A percentile compares a stretch with the other conserved stretches of the same genome.
phyloP scores from a whole-genome alignment of 306 rosid species.

The Prosopis cineraria region DNA sequence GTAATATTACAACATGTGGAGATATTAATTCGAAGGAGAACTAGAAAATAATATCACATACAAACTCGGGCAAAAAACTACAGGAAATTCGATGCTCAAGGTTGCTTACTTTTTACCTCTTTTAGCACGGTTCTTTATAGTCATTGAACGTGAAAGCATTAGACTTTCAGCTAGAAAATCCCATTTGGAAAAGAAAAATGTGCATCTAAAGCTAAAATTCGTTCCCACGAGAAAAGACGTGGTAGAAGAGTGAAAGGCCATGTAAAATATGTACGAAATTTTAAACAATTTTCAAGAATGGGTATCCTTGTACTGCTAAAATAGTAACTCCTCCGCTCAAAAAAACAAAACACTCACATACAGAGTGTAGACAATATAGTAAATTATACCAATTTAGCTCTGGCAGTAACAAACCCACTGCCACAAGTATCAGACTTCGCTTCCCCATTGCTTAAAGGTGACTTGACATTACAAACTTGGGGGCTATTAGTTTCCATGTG shows the following conservation, averaged over 20 bases:
- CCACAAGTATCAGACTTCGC: conserved; percentile 48
- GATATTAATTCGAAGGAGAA: background rate
- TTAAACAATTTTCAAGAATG: background rate
- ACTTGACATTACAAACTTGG: conserved; percentile 50
- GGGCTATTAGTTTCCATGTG: conserved; percentile 63
- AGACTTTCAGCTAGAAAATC: background rate
- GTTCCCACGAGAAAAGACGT: background rate
- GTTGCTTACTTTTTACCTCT: background rate
- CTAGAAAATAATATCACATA: background rate
- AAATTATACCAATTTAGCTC: conserved; percentile 60
- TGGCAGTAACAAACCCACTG: conserved; percentile 65
- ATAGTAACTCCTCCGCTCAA: background rate
- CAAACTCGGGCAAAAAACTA: background rate
- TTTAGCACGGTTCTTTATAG: background rate
- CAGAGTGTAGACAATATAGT: background rate
- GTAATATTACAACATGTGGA: background rate
- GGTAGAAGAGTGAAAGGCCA: background rate
- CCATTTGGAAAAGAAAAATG: background rate
- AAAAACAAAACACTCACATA: background rate
- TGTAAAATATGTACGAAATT: background rate
- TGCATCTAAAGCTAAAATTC: background rate
- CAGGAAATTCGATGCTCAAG: background rate
- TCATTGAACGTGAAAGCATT: background rate
- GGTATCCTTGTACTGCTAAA: background rate
- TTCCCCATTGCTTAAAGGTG: conserved; percentile 66